Evolutionary conservation across 2,329 filamentous ascomycete species (phyloP).

Genomic region (Mariannaea elegans): DNA sequence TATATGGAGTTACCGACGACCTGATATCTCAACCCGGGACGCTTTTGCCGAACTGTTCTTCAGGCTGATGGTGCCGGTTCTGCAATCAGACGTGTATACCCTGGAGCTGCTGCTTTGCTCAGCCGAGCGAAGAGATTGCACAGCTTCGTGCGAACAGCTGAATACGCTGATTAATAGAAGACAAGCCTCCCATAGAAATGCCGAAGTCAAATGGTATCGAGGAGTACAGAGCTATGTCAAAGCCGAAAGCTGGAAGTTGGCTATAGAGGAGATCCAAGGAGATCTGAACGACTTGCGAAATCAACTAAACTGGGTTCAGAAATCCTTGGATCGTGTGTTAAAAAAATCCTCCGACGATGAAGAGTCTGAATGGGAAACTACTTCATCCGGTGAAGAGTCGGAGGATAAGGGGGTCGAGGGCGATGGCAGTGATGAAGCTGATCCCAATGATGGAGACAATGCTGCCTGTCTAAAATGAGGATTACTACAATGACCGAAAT

Average conservation of each 20-base stretch:
- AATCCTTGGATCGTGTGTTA: background rate
- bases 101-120: background rate
- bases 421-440: too few species aligned
- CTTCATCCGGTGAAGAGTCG: too few species aligned
- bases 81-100: background rate
- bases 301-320: background rate
- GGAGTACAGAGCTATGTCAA: conserved; percentile 10
- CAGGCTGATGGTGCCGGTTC: too few species aligned
- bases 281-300: conserved; percentile 2
- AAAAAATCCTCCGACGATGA: too few species aligned
- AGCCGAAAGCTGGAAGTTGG: conserved; percentile 2
- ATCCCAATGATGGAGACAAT: too few species aligned
- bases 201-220: conserved; percentile 18
- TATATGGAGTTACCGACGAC: rapidly evolving
- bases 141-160: background rate
- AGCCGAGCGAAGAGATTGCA: background rate
- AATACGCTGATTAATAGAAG: background rate
- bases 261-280: background rate
- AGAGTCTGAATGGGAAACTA: too few species aligned
- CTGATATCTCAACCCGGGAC: background rate
- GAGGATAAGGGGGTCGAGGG: too few species aligned
- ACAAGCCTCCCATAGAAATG: rapidly evolving
- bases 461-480: too few species aligned
- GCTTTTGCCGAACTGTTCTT: conserved; percentile 18
- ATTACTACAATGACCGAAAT: too few species aligned